Base-by-base conservation (phyloP, 768 basidiomycete species). In the Termitomyces sp. region DNA sequence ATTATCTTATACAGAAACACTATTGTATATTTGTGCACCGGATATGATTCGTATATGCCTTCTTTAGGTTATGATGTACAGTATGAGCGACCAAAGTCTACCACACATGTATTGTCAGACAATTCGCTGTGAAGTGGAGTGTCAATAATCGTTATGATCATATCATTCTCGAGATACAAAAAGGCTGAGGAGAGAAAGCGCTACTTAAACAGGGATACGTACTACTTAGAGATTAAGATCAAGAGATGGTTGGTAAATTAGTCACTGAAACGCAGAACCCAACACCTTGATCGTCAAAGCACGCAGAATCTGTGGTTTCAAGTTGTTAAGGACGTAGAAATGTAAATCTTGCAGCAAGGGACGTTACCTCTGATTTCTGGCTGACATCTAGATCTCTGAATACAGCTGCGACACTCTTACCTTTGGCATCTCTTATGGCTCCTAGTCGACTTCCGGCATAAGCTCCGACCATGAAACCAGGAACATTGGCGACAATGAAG, bases 381-480 rank as follows among this genome's bases (percentile, higher is more conserved):
- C 75, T 75, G 2, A 84, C 81, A 18, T 84, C 87, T 26, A 97
- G 78, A 22, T 89, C 82, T 47, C 77, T 73, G 69, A 98, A 98
- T 18, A 97, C 94, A 9, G 88, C 81, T 2, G 90, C 93, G 24
- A 98, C 94, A 60, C 88, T 89, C 79, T 92, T 93, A 10, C 94
- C 90, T 75, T 98, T 98, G 4, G 94, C 94, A 66, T 98, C 94
- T 57, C 94, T 79, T 48, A 98, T 78, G 3, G 94, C 92, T 44
- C 94, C 94, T 30, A 97, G 73, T n/a, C 92, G 78, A 68, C 94
- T 96, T 0, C 94, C 94, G 0, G 92, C 91, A 63, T 87, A 81
- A 3, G 88, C 91, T 52, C 94, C 94, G 20, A 94, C 78, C 75
- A 94, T 81, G 14, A 92, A 76, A 7, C 94, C 94, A 9, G 94